Base-by-base conservation (phyloP, 2,329 filamentous ascomycete species). In the Pseudogymnoascus pannorum region DNA sequence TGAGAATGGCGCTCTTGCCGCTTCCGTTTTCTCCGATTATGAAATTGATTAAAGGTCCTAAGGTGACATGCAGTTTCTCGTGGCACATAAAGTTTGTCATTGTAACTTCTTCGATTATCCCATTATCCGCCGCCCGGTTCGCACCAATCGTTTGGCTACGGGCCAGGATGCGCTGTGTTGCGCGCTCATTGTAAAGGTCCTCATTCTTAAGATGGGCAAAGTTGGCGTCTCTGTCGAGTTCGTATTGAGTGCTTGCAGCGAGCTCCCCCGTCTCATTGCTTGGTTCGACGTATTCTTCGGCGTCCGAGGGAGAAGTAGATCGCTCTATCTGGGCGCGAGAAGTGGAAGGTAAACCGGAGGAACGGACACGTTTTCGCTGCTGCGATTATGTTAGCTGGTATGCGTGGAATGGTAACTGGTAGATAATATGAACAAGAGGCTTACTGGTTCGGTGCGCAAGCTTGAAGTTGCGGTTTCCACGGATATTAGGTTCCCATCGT, bases 61-160 rank as follows among this genome's bases (percentile, higher is more conserved):
- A 80, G 61, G 88, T 83, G 63, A 96, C 89, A 44, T 88, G 85
- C 16, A 97, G 81, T 61, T 87, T 86, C 48, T 86, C 80, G 72
- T 99, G 94, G 70, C 93, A 97, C 94, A 97, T 97, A 75, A 97
- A 97, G 73, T 97, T 97, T 68, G 86, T 83, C 72, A 92, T 95
- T 36, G 86, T 88, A 61, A 97, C 88, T 65, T 87, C 87, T 73
- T 96, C 88, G 54, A 97, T 88, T 60, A 97, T 93, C 1, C 91
- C 92, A 67, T 89, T 87, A 38, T 95, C 88, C 0, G 91, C 87
- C 1, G 88, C 83, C 38, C 85, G 80, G 68, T 96, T 97, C 20
- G 89, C 81, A 11, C 84, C 82, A 60, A 82, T 74, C 36, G 74
- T 75, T 73, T 69, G 48, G 77, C 73, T 60, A 72, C 73, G 68